phyloP scores from a whole-genome alignment of 2,329 filamentous ascomycete species.

The Paecilomyces sp. region DNA sequence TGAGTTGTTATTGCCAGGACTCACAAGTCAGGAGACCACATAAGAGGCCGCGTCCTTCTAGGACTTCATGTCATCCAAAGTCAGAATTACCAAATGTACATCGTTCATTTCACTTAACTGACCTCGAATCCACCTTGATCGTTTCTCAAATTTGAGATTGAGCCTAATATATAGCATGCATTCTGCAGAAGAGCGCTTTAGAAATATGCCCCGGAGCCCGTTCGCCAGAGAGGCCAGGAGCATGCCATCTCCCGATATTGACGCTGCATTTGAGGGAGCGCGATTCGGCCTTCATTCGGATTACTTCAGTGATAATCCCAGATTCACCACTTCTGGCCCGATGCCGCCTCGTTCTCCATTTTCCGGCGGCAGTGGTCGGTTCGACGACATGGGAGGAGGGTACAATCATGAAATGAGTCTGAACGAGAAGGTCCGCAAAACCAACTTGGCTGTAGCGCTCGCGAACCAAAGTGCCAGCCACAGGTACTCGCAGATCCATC shows the following conservation, averaged over 20 bases:
- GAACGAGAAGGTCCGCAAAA: constrained; percentile 10
- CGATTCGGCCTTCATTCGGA: constrained; percentile 11
- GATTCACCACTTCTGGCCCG: not conserved
- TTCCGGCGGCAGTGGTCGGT: constrained; percentile 1
- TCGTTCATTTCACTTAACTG: not conserved
- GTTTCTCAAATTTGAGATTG: not conserved
- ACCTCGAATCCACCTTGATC: not conserved
- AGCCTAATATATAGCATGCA: constrained; percentile 5
- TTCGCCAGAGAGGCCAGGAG: constrained; percentile 9
- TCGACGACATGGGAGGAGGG: constrained; percentile 1
- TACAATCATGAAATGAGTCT: constrained; percentile 4
- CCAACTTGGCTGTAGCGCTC: constrained; percentile 14
- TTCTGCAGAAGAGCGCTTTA: constrained; percentile 9
- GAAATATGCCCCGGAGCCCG: constrained; percentile 8
- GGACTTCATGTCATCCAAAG: not conserved
- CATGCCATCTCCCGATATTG: constrained; percentile 12
- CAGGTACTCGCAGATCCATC: constrained; percentile 13
- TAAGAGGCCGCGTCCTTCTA: not conserved
- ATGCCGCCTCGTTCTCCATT: not conserved
- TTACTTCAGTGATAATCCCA: constrained; percentile 5
- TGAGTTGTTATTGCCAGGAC: not conserved
- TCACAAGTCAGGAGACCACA: not conserved
- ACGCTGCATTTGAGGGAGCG: constrained; percentile 11
- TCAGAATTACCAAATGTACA: not conserved
- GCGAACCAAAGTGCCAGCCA: constrained; percentile 13